A percentile compares a stretch with the other conserved stretches of the same genome.
phyloP scores from a whole-genome alignment of 805 yeast genomes.

The Tetrapisispora namnaoensis region DNA sequence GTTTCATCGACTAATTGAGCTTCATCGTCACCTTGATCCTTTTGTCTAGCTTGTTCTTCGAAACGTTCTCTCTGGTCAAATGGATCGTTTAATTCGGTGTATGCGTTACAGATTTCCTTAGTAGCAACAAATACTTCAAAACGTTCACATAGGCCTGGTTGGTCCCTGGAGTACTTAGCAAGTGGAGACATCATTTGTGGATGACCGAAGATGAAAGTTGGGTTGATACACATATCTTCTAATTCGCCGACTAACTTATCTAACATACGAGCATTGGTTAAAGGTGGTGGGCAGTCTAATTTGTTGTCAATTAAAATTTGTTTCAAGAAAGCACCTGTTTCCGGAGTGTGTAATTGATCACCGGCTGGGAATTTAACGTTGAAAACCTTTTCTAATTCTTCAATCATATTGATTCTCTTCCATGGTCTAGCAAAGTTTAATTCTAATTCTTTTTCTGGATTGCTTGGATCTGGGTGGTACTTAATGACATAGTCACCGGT shows the following conservation, averaged over 20 bases:
- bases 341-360: slow-evolving; percentile 85
- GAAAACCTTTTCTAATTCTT: slow-evolving; percentile 80
- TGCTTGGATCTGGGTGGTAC: slow-evolving; percentile 93
- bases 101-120: slow-evolving; percentile 95
- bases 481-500: slow-evolving; percentile 79
- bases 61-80: slow-evolving; percentile 95
- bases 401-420: slow-evolving; percentile 97
- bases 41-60: slow-evolving; percentile 98
- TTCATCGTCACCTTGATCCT: slow-evolving; percentile 98
- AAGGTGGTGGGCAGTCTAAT: slow-evolving; percentile 80
- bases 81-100: slow-evolving; percentile 98
- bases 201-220: slow-evolving; percentile 96
- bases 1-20: slow-evolving; percentile 95
- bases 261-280: slow-evolving; percentile 97
- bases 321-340: slow-evolving; percentile 85
- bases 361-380: slow-evolving; percentile 92
- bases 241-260: slow-evolving; percentile 96
- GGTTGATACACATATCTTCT: slow-evolving; percentile 91
- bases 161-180: slow-evolving; percentile 88
- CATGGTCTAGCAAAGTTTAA: slow-evolving; percentile 93
- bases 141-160: slow-evolving; percentile 94
- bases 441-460: slow-evolving; percentile 69
- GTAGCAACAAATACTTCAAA: slow-evolving; percentile 98
- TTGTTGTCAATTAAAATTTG: slow-evolving; percentile 66
- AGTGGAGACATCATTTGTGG: slow-evolving; percentile 99